Evolutionary conservation across 306 rosid species (phyloP), one percentile per base, ranked within the genome.

Genomic region (Quercus robur): DNA sequence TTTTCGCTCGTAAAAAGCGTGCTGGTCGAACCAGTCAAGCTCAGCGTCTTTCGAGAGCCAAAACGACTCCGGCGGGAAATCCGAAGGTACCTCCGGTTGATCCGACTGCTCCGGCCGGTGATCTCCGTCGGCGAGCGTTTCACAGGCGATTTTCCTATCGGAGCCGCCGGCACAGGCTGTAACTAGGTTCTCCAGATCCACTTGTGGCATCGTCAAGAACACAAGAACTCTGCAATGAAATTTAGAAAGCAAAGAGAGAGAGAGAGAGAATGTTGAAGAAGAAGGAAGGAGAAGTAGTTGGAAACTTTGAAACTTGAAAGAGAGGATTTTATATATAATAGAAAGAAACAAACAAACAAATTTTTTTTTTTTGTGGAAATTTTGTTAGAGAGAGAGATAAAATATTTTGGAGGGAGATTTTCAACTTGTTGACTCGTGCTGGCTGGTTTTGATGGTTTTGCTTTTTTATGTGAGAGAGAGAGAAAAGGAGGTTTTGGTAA

Each of bases 41-140:
- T 95, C 99, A 0, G 93, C 97, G 33, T 93, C 98, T 21, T 84
- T 91, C 31, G 98, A 94, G 46, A 94, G 94, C 94, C 99, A 92
- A 80, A 93, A 91, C 0, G 97, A 94, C 3, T 85, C 90, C 78
- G 99, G 99, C 30, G 97, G 97, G 7, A 87, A 91, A 73, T 93
- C 97, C 0, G 84, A 77, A 21, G 82, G 83, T 7, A 64, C 76
- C 23, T 73, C 88, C 10, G 28, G 82, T 1, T 62, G 92, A 78
- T 83, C 91, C 58, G 75, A 20, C 11, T 66, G 59, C 11, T 78
- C 74, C 54, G 62, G 68, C 57, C 13, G 86, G 17, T 81, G 62
- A 30, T 72, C 90, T 30, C 20, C 68, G 54, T 78, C 79, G 59
- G 88, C 90, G n/a, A 78, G 91, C 5, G 97, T 71, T 74, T 92